phyloP scores from a whole-genome alignment of 352 stramenopile genomes.

The Pythium oligandrum region DNA sequence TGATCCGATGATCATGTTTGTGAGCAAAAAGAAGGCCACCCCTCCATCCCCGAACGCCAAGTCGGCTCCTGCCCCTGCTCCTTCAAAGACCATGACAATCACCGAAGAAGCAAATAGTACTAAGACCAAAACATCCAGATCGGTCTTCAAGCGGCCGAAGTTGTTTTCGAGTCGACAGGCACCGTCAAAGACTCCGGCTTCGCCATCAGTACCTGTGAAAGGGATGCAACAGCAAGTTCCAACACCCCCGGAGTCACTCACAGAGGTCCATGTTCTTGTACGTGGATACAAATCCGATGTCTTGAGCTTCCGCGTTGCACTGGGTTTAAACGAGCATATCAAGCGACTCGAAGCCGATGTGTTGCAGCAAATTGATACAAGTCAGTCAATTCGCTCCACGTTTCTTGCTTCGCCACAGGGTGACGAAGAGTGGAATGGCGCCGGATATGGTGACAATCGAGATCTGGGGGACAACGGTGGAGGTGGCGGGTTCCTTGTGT shows the following conservation, averaged over 20 bases:
- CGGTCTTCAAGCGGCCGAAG: constrained; percentile 25
- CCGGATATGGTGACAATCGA: constrained; percentile 23
- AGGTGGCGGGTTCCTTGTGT: constrained; percentile 44
- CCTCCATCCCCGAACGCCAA: background rate
- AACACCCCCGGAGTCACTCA: no score
- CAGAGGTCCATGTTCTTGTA: constrained; percentile 20
- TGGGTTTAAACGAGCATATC: constrained; percentile 2
- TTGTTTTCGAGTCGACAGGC: constrained; percentile 10
- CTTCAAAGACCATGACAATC: no score
- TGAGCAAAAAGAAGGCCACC: constrained; percentile 11
- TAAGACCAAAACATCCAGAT: background rate
- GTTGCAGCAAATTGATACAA: no score
- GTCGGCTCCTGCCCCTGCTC: no score
- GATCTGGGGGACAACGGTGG: constrained; percentile 21
- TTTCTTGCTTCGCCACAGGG: constrained; percentile 18
- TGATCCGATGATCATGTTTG: constrained; percentile 8
- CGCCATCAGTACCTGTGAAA: background rate
- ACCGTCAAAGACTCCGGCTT: no score
- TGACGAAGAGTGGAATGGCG: constrained; percentile 47
- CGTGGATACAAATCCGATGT: constrained; percentile 16
- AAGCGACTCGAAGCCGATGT: background rate
- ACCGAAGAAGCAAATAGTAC: no score
- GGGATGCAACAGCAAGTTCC: constrained; percentile 8
- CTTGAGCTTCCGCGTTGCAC: constrained; percentile 15
- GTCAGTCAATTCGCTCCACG: no score